Percentiles rank a stretch among this genome's conserved stretches.
Evolutionary conservation across 176 grass and related monocot genomes (phyloP).

Genomic region (Musa itinerans): DNA sequence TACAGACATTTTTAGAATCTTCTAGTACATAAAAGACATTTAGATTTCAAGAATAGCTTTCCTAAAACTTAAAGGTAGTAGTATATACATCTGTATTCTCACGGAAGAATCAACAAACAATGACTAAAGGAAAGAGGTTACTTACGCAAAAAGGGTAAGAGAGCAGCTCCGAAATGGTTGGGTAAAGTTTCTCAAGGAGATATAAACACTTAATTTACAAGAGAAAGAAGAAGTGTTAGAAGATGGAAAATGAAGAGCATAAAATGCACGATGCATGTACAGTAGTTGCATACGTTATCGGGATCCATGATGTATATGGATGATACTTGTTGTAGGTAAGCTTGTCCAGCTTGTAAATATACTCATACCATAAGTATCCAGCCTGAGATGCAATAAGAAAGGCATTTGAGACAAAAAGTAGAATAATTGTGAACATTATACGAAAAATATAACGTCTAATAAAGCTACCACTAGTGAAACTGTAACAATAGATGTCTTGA

Average conservation of each 20-base stretch:
- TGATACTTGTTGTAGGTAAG: conserved; percentile 95
- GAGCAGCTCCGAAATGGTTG: conserved; percentile 81
- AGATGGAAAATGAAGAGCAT: conserved; percentile 13
- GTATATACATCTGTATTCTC: too few species aligned
- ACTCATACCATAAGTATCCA: conserved; percentile 96
- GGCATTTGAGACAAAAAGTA: background rate
- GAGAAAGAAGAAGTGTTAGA: conserved; percentile 32
- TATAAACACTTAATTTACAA: conserved; percentile 62
- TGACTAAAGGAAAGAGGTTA: background rate
- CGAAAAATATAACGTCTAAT: conserved; percentile 3
- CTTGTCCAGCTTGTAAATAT: conserved; percentile 98
- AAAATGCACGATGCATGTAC: conserved; percentile 6
- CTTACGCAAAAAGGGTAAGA: conserved; percentile 93
- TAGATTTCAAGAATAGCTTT: background rate
- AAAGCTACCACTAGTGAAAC: conserved; percentile 64
- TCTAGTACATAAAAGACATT: background rate
- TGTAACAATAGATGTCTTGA: conserved; percentile 60
- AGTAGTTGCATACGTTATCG: conserved; percentile 66
- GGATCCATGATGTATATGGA: conserved; percentile 99
- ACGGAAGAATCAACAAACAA: background rate
- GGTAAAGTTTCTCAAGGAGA: conserved; percentile 87
- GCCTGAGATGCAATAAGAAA: conserved; percentile 36
- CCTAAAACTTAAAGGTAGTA: background rate
- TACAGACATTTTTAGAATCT: background rate
- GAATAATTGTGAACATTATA: background rate